phyloP scores from a whole-genome alignment of 2,329 filamentous ascomycete genomes.

The Sporothrix sp. region DNA sequence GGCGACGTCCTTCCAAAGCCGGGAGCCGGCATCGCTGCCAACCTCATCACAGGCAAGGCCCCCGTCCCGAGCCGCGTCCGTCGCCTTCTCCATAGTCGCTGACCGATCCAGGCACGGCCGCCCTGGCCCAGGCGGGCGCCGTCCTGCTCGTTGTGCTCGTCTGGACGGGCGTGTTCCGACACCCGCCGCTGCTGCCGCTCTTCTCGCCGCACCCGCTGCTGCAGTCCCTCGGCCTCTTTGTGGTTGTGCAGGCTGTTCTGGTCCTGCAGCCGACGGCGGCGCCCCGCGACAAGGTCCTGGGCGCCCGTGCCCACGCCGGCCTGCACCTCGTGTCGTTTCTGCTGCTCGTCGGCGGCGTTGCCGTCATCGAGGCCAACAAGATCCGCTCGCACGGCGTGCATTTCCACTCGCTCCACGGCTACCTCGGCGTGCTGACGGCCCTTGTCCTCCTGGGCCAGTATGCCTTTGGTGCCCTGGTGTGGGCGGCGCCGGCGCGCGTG shows the following conservation, averaged over 20 bases:
- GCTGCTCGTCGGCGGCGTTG: conserved; percentile 53
- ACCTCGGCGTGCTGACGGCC: conserved; percentile 70
- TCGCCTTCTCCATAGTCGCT: neutral
- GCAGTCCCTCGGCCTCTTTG: conserved; percentile 56
- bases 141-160: conserved; percentile 66
- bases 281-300: conserved; percentile 57
- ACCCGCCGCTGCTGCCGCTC: conserved; percentile 52
- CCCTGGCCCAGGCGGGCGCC: conserved; percentile 69
- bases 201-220: conserved; percentile 84
- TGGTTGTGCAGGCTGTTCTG: conserved; percentile 70
- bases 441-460: conserved; percentile 63
- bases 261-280: conserved; percentile 82
- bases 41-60: conserved; percentile 61
- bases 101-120: conserved; percentile 55
- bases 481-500: conserved; percentile 54
- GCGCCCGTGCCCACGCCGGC: conserved; percentile 53
- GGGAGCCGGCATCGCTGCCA: conserved; percentile 53
- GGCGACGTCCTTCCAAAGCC: conserved; percentile 66
- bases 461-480: conserved; percentile 72
- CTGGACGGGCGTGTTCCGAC: conserved; percentile 66
- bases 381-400: conserved; percentile 54
- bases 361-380: conserved; percentile 80
- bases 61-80: neutral
- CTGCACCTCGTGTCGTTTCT: conserved; percentile 59
- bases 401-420: conserved; percentile 72